phyloP scores from a whole-genome alignment of 345 rosid genomes.

The Citrus inodora region DNA sequence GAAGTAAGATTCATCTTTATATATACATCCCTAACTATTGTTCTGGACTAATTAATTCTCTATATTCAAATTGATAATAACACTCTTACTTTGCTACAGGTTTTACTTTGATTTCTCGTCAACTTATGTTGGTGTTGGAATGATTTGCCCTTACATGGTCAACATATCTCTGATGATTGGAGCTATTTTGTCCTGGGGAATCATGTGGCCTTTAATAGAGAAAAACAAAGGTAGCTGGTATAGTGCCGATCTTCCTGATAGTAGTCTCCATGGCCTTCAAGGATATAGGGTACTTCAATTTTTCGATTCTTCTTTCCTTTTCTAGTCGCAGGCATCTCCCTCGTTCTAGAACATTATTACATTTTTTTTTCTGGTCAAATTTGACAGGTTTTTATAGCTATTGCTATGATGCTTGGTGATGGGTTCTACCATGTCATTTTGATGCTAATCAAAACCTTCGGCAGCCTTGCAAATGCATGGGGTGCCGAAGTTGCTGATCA shows the following conservation, averaged over 20 bases:
- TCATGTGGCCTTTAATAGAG: constrained; percentile 81
- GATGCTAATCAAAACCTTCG: constrained; percentile 47
- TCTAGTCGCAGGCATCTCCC: too few relatives aligned
- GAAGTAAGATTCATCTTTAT: constrained; percentile 27
- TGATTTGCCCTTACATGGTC: constrained; percentile 90
- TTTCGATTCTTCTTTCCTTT: too few relatives aligned
- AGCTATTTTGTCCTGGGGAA: constrained; percentile 77
- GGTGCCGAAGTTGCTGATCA: not conserved
- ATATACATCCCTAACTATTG: too few relatives aligned
- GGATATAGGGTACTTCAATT: constrained; percentile 57
- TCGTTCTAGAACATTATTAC: too few relatives aligned
- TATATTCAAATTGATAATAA: too few relatives aligned
- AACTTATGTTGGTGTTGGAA: constrained; percentile 88
- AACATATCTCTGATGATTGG: constrained; percentile 77
- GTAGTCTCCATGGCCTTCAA: constrained; percentile 75
- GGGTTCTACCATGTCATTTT: constrained; percentile 64
- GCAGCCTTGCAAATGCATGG: constrained; percentile 23
- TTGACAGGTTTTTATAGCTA: constrained; percentile 66
- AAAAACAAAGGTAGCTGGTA: constrained; percentile 73
- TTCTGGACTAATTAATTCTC: too few relatives aligned
- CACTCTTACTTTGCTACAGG: constrained; percentile 25
- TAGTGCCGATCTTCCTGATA: constrained; percentile 29
- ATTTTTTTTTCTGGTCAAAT: too few relatives aligned
- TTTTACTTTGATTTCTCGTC: constrained; percentile 88
- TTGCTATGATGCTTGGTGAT: constrained; percentile 91